Evolutionary conservation across 352 stramenopile species (phyloP).

Genomic region (Phytopythium oedochilum): DNA sequence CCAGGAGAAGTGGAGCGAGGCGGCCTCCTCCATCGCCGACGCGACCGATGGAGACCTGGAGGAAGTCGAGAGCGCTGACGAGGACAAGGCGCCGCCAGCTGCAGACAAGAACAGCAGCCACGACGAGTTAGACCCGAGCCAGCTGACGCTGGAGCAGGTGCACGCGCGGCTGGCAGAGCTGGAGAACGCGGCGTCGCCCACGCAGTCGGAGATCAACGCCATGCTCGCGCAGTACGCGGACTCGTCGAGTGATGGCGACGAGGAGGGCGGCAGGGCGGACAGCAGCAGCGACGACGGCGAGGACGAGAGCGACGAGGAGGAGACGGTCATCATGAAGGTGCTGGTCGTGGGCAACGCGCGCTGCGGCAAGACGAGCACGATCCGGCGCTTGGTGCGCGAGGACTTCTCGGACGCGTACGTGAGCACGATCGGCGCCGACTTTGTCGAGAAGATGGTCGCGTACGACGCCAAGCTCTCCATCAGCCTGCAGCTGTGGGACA

Average conservation of each 20-base stretch:
- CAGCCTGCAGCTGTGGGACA: conserved; percentile 86
- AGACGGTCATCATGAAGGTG: conserved; percentile 80
- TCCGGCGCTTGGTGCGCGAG: conserved; percentile 63
- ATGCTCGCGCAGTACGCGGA: conserved; percentile 55
- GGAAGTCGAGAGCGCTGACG: not conserved
- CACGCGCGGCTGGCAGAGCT: conserved; percentile 40
- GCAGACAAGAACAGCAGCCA: not conserved
- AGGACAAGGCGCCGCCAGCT: not conserved
- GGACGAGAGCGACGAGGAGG: conserved; percentile 9
- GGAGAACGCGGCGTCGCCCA: conserved; percentile 32
- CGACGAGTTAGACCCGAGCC: not conserved
- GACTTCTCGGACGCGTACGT: conserved; percentile 81
- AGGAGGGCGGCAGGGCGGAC: conserved; percentile 3
- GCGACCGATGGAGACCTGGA: not conserved
- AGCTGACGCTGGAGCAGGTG: conserved; percentile 44
- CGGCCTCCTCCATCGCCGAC: not conserved
- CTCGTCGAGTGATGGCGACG: conserved; percentile 15
- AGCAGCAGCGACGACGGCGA: conserved; percentile 4
- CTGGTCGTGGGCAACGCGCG: conserved; percentile 85
- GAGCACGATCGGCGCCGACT: conserved; percentile 86
- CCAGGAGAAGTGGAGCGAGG: not conserved
- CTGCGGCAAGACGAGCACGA: conserved; percentile 87
- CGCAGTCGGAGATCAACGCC: conserved; percentile 54
- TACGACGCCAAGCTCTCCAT: conserved; percentile 52
- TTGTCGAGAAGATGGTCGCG: conserved; percentile 76